phyloP scores from a whole-genome alignment of 208 protist genomes.

The Wallacemonas sp. region DNA sequence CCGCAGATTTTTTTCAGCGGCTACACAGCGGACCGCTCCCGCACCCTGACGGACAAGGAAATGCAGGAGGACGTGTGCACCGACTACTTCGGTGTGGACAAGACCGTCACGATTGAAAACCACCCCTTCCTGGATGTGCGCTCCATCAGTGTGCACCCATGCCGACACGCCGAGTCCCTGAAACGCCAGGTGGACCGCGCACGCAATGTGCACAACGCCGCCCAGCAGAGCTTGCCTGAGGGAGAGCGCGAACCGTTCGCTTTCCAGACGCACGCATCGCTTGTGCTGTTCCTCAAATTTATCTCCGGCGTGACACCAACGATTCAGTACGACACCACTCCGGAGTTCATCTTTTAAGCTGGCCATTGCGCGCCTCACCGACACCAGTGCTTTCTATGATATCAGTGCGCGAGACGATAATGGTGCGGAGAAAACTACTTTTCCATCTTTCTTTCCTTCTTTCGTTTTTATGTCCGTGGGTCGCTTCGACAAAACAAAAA shows the following conservation, averaged over 20 bases:
- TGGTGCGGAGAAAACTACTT: too few species aligned
- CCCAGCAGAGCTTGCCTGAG: slow-evolving; percentile 27
- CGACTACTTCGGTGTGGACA: slow-evolving; percentile 81
- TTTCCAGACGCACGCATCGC: slow-evolving; percentile 8
- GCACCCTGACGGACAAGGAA: slow-evolving; percentile 55
- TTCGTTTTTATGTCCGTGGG: too few species aligned
- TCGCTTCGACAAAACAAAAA: too few species aligned
- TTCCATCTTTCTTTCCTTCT: slow-evolving; percentile 17
- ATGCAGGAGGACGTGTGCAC: slow-evolving; percentile 92
- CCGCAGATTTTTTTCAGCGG: slow-evolving; percentile 92
- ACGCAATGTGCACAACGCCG: slow-evolving; percentile 30
- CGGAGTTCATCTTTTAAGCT: slow-evolving; percentile 9
- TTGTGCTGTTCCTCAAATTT: slow-evolving; percentile 60
- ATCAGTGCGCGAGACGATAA: too few species aligned
- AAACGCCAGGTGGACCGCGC: slow-evolving; percentile 73
- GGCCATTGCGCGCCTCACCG: too few species aligned
- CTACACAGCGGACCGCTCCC: slow-evolving; percentile 67
- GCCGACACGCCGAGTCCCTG: slow-evolving; percentile 87
- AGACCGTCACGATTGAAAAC: slow-evolving; percentile 90
- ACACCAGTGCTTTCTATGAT: slow-evolving; percentile 5
- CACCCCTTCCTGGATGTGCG: slow-evolving; percentile 43
- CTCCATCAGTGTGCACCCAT: slow-evolving; percentile 87
- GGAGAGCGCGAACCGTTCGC: slow-evolving; percentile 26
- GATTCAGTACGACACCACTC: slow-evolving; percentile 85
- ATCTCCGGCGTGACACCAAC: slow-evolving; percentile 92